Base-by-base conservation (phyloP, 2,329 filamentous ascomycete genomes). In the Exserohilum turcica region DNA sequence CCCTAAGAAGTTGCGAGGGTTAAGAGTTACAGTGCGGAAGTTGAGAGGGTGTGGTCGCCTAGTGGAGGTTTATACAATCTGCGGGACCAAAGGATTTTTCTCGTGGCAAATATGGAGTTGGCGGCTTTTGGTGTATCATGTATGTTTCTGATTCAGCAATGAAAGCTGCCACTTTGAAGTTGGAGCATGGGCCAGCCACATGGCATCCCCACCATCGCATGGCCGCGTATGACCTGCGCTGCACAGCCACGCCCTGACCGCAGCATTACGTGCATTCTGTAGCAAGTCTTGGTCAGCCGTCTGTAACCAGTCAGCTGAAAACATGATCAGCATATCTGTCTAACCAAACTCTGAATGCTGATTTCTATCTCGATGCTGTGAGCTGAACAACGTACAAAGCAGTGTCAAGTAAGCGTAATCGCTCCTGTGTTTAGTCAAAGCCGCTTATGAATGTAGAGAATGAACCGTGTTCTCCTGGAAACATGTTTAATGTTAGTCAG, bases 121-220 rank as follows among this genome's bases (percentile, higher is more conserved):
- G 43, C 28, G 44, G 35, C 37, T 50, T 42, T 59, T 53, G 32
- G 21, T 57, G 62, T 65, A 46, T 61, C 58, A 57, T 47, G 61
- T 51, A 51, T 56, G 61, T 64, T 59, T 59, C 53, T 50, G 52
- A 37, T 35, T 47, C 49, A 46, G 37, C 43, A 24, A 21, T n/a
- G 28, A 38, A 40, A 33, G n/a, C 45, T 38, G 19, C 42, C 42
- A 44, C 42, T 44, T 32, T 16, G 43, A 27, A 21, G 32, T 31
- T 44, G 15, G 46, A 48, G 51, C 51, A 40, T 38, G 38, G 44
- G 43, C 54, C 50, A 57, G 57, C 57, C 45, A 57, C 48, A 52
- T 49, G 51, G 39, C 55, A 51, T 53, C 48, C 57, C 48, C 50
- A 43, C 50, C 46, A 33, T 33, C 5, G 18, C 27, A 27, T 33